Evolutionary conservation across 2,329 filamentous ascomycete genomes (phyloP).

Genomic region (Cladophialophora psammophila): DNA sequence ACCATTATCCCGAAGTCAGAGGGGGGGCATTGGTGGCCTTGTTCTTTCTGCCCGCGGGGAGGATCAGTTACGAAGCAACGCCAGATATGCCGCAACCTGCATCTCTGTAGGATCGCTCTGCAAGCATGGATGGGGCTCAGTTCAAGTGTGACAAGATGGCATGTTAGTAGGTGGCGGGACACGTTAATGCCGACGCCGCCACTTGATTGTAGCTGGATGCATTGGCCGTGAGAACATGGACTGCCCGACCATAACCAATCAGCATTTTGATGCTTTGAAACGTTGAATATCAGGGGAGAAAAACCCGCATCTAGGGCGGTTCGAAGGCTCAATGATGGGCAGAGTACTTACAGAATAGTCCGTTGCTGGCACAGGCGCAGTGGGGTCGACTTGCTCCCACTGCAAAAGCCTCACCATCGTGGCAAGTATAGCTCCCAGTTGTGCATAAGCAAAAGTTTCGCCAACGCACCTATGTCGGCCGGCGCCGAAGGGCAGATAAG

Average conservation of each 20-base stretch:
- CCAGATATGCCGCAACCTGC: constrained; percentile 35
- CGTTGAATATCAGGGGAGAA: not conserved
- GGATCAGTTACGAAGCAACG: constrained; percentile 49
- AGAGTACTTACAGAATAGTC: constrained; percentile 64
- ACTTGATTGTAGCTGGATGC: constrained; percentile 29
- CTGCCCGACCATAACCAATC: constrained; percentile 2
- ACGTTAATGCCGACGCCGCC: constrained; percentile 6
- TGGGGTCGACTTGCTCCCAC: constrained; percentile 64
- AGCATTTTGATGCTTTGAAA: not conserved
- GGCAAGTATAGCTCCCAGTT: constrained; percentile 70
- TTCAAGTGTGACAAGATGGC: not conserved
- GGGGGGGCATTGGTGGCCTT: constrained; percentile 60
- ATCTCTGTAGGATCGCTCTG: not conserved
- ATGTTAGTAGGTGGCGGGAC: not conserved
- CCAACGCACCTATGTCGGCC: constrained; percentile 77
- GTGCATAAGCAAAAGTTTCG: constrained; percentile 77
- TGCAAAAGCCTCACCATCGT: constrained; percentile 68
- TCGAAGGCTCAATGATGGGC: not conserved
- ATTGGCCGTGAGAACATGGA: constrained; percentile 31
- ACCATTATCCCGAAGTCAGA: constrained; percentile 64
- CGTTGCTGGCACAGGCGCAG: constrained; percentile 65
- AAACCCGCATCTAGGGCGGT: too few species aligned
- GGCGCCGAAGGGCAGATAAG: constrained; percentile 76
- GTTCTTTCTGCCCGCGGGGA: constrained; percentile 64
- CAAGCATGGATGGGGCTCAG: not conserved